Percentiles rank a stretch among this genome's conserved stretches.
Evolutionary conservation across 306 rosid species (phyloP).

Genomic region (Canavalia gladiata): DNA sequence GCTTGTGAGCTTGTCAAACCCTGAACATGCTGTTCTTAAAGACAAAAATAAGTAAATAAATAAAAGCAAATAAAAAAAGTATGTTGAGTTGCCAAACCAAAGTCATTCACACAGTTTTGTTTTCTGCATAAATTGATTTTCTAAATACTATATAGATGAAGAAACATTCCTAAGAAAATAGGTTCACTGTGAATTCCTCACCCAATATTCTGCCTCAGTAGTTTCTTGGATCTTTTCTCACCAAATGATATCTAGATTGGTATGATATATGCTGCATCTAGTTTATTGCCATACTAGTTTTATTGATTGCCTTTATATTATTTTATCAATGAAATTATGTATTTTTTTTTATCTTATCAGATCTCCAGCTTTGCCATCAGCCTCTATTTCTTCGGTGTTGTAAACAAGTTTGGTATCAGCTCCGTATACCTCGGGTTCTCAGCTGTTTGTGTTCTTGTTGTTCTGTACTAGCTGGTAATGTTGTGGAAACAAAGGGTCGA

Average conservation of each 20-base stretch:
- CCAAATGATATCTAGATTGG: background rate
- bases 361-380: conserved; percentile 90
- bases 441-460: conserved; percentile 80
- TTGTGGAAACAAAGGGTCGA: conserved; percentile 95
- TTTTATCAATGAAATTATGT: conserved; percentile 25
- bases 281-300: background rate
- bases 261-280: conserved; percentile 12
- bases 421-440: conserved; percentile 86
- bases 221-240: background rate
- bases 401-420: conserved; percentile 94
- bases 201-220: background rate
- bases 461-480: conserved; percentile 83
- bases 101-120: background rate
- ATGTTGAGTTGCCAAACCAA: background rate
- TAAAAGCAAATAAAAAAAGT: conserved; percentile 8
- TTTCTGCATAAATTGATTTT: conserved; percentile 1
- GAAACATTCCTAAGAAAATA: conserved; percentile 1
- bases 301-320: background rate
- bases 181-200: background rate
- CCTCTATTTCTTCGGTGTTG: conserved; percentile 93
- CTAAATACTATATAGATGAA: background rate
- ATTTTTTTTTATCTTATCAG: conserved; percentile 56
- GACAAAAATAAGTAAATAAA: background rate
- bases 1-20: conserved; percentile 9
- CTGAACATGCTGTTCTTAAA: background rate